Evolutionary conservation across 176 grass and related monocot genomes (phyloP), one percentile per base, ranked within the genome.

Genomic region (Bothriochloa decipiens): DNA sequence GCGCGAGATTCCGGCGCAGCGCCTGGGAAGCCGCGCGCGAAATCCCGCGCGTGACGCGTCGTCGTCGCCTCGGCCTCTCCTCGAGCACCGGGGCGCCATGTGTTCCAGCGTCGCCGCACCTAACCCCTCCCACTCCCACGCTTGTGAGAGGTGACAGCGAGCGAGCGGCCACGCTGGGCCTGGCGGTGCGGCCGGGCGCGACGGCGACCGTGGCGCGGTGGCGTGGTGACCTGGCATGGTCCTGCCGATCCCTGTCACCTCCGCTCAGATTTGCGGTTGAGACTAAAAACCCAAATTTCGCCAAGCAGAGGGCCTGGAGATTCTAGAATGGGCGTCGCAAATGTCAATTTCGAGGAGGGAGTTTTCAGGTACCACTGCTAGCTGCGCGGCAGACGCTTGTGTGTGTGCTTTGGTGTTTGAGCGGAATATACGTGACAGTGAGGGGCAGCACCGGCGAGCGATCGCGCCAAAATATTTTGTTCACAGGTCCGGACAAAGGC

Each of bases 1-100:
- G 77, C 45, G 77, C 16, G 60, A 72, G 80, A 88, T 79, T 49
- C 82, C 87, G 81, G 81, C 75, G 75, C 75, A 55, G 81, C 73
- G 79, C 76, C 8, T 47, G 65, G 26, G 47, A 71, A 42, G 45
- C 45, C 20, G 40, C 66, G 50, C 49, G 22, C 15, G 37, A 65
- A 36, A 36, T 36, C 27, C 10, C 36, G 8, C 43, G 72, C 46
- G 72, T 22, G 52, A 8, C 52, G 52, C 52, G 36, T 77, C 70
- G 23, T 36, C 42, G 68, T 28, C 49, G 11, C 35, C 32, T 18
- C 29, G 45, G 55, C 55, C 12, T 49, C 46, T 16, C 46, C 46
- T 49, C 47, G 47, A 6, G 47, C 47, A 15, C 47, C 15, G 47
- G 47, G 11, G 40, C 65, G 69, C 83, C 83, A 70, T 23, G 35